Conservation (phyloP, 2,329 filamentous ascomycete genomes). For the Diplodia scrobiculata region DNA sequence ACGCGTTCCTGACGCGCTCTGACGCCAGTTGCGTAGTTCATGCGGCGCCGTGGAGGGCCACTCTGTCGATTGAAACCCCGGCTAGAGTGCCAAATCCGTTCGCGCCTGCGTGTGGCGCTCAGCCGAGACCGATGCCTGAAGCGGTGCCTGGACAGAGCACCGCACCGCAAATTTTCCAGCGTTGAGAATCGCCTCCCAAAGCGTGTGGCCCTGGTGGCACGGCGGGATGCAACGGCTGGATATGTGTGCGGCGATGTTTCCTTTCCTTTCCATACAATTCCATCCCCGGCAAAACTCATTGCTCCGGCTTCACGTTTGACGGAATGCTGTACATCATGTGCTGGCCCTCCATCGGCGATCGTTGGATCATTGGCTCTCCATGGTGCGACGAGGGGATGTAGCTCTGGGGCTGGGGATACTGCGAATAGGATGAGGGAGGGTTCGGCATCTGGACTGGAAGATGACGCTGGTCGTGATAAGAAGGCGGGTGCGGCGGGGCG, state of each 20-base stretch:
- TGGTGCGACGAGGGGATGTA: slow-evolving; percentile 29
- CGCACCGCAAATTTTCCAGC: slow-evolving; percentile 20
- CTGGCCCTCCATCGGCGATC: slow-evolving; percentile 31
- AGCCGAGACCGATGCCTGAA: slow-evolving; percentile 16
- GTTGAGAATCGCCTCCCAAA: slow-evolving; percentile 6
- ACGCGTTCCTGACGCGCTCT: slow-evolving; percentile 21
- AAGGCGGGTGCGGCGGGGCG: slow-evolving; percentile 43
- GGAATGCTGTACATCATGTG: slow-evolving; percentile 48
- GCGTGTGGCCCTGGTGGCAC: slow-evolving; percentile 4
- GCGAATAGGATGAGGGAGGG: slow-evolving; percentile 34
- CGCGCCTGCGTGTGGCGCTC: slow-evolving; percentile 21
- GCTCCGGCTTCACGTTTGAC: slow-evolving; percentile 47
- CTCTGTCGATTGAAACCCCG: slow-evolving; percentile 16
- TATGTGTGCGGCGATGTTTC: neutral
- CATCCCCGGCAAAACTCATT: slow-evolving; percentile 16
- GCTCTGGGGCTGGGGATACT: slow-evolving; percentile 34
- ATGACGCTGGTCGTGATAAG: slow-evolving; percentile 42
- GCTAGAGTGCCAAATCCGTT: slow-evolving; percentile 25
- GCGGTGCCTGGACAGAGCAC: slow-evolving; percentile 3
- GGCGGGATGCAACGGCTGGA: slow-evolving; percentile 17
- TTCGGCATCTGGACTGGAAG: slow-evolving; percentile 43
- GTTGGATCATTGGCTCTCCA: slow-evolving; percentile 41
- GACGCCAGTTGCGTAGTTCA: slow-evolving; percentile 16
- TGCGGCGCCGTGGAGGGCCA: slow-evolving; percentile 16
- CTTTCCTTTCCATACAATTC: neutral